Evolutionary conservation across 2,329 filamentous ascomycete genomes (phyloP), one percentile per base, ranked within the genome.

Genomic region (Fusarium haematococcum): DNA sequence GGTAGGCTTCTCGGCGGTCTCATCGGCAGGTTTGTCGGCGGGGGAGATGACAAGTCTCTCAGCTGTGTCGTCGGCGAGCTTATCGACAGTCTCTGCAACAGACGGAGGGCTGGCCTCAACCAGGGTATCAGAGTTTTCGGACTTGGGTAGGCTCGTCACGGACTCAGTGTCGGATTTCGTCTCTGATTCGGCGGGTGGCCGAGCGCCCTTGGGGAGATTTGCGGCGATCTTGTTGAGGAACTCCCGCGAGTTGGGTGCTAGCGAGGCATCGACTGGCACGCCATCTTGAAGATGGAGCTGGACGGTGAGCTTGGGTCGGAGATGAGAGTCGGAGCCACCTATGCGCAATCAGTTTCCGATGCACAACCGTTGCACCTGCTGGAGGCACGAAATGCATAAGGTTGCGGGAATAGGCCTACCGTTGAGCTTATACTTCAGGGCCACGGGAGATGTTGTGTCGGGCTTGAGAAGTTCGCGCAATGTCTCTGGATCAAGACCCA

Each of bases 401-500:
- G 43, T 52, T 41, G 54, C 39, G 63, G 35, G 41, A 23, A 50
- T 57, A 27, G 45, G 37, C 33, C 56, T 84, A 86, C 88, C 86
- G 71, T 89, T 85, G 60, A 92, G 84, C 63, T 88, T 85, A 80
- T 92, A 92, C 58, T 88, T 85, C 67, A 91, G 80, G 13, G 85
- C 80, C 63, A 85, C 82, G 41, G 85, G 83, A 20, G 85, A 85
- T 67, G 85, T 81, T 78, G 86, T 83, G 69, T 87, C 83, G 33
- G 86, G 83, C 65, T 87, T 85, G 64, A 93, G 86, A 32, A 97
- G 87, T 67, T 89, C 88, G 56, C 90, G 88, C 65, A 97, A 84
- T 2, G 92, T 95, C 11, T 92, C 88, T 6, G 90, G 89, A 73
- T 94, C 92, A 33, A 97, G 89, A 9, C 94, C 94, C 16, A 96